Evolutionary conservation across 2,329 filamentous ascomycete genomes (phyloP).

Genomic region (Cordyceps farinosa): DNA sequence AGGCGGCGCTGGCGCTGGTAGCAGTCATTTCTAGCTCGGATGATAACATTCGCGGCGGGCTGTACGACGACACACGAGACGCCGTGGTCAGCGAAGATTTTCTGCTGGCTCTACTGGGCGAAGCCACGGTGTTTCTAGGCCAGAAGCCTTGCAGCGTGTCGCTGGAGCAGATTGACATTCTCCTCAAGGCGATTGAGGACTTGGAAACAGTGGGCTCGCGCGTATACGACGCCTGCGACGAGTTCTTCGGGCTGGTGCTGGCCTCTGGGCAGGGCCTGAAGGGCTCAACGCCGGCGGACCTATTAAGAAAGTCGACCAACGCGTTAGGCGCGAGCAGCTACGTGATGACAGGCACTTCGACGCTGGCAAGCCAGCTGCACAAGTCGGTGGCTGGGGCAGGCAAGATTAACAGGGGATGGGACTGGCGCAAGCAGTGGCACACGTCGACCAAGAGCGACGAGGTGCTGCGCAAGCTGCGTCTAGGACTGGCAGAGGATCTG

Average conservation of each 20-base stretch:
- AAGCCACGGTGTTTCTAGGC: slow-evolving; percentile 74
- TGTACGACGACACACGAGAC: slow-evolving; percentile 77
- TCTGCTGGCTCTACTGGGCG: slow-evolving; percentile 76
- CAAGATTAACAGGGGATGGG: slow-evolving; percentile 63
- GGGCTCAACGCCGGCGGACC: slow-evolving; percentile 60
- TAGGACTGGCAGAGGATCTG: slow-evolving; percentile 72
- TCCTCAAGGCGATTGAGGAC: slow-evolving; percentile 77
- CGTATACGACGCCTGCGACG: slow-evolving; percentile 70
- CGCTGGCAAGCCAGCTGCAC: slow-evolving; percentile 61
- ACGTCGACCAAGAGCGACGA: slow-evolving; percentile 60
- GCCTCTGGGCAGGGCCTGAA: slow-evolving; percentile 62
- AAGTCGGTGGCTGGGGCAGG: slow-evolving; percentile 55
- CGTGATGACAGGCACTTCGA: slow-evolving; percentile 69
- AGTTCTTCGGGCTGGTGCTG: slow-evolving; percentile 73
- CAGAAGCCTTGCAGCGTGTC: slow-evolving; percentile 54
- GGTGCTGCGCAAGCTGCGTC: slow-evolving; percentile 67
- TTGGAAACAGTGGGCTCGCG: slow-evolving; percentile 69
- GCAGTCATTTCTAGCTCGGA: slow-evolving; percentile 83
- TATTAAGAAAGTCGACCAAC: slow-evolving; percentile 58
- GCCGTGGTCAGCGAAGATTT: slow-evolving; percentile 87
- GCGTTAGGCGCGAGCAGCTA: slow-evolving; percentile 59
- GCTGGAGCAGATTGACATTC: slow-evolving; percentile 66
- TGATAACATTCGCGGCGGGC: slow-evolving; percentile 85
- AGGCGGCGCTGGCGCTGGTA: slow-evolving; percentile 69
- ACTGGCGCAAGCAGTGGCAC: slow-evolving; percentile 77